Percentiles rank a stretch among this genome's conserved stretches.
Evolutionary conservation across 139 green algal genomes (phyloP).

Genomic region (Micractinium conductrix): DNA sequence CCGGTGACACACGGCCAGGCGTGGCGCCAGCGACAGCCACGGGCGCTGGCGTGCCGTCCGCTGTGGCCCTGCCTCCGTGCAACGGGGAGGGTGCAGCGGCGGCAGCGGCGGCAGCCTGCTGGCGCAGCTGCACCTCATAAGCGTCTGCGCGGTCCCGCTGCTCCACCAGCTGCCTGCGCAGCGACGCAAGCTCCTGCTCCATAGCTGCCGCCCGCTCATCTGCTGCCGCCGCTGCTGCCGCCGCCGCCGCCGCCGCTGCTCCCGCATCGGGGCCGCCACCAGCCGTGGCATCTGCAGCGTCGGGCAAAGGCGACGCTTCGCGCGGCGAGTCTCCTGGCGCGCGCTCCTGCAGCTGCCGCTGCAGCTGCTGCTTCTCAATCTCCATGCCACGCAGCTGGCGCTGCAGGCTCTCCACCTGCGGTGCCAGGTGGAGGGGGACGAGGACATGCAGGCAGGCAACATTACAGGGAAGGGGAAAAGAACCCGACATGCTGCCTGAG

Average conservation of each 20-base stretch:
- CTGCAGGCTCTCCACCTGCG: conserved; percentile 11
- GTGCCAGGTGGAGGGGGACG: no score
- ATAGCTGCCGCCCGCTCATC: not conserved
- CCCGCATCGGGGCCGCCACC: not conserved
- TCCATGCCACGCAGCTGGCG: not conserved
- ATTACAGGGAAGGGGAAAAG: not conserved
- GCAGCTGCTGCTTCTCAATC: not conserved
- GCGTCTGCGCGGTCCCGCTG: conserved; percentile 24
- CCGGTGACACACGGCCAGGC: no score
- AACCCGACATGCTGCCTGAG: not conserved
- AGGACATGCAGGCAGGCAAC: no score
- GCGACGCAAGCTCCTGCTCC: not conserved
- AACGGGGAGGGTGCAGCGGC: no score
- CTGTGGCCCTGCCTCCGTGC: no score
- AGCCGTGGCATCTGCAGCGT: no score
- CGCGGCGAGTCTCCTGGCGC: no score
- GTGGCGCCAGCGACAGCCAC: no score
- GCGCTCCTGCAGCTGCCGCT: no score
- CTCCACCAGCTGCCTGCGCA: not conserved
- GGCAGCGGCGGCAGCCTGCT: not conserved
- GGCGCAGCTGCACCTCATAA: not conserved
- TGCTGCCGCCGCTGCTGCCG: not conserved
- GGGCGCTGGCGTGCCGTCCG: no score
- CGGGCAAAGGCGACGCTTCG: no score
- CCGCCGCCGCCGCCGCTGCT: not conserved